Evolutionary conservation across 2,329 filamentous ascomycete species (phyloP).

Genomic region (Scedosporium apiospermum): DNA sequence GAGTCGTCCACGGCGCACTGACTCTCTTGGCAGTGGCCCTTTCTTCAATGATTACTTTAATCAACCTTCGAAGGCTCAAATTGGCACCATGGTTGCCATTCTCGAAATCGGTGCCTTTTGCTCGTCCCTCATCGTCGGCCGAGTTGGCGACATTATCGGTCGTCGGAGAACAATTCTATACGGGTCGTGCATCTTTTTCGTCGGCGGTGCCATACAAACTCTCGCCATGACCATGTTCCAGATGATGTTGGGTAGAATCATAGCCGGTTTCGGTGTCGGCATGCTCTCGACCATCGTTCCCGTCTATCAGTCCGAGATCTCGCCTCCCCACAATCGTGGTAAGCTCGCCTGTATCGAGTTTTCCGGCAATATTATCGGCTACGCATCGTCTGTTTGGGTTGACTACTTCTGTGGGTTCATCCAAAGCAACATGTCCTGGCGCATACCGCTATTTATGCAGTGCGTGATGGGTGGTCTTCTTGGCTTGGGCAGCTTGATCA

Average conservation of each 20-base stretch:
- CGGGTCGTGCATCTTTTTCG: conserved; percentile 78
- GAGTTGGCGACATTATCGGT: conserved; percentile 85
- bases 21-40: conserved; percentile 49
- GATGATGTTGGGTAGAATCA: conserved; percentile 77
- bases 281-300: conserved; percentile 87
- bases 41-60: conserved; percentile 91
- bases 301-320: conserved; percentile 91
- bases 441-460: conserved; percentile 81
- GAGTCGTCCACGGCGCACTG: not conserved
- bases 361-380: conserved; percentile 91
- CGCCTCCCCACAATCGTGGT: conserved; percentile 89
- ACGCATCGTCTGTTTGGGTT: conserved; percentile 95
- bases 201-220: conserved; percentile 77
- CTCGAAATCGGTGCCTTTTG: conserved; percentile 89
- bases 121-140: conserved; percentile 76
- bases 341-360: conserved; percentile 97
- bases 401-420: conserved; percentile 97
- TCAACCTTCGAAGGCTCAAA: conserved; percentile 74
- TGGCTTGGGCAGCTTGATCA: conserved; percentile 77
- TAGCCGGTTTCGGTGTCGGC: conserved; percentile 79
- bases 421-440: conserved; percentile 77
- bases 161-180: conserved; percentile 85
- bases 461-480: conserved; percentile 88
- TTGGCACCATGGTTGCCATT: conserved; percentile 97
- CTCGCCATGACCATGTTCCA: conserved; percentile 75